Percentiles rank a stretch among this genome's conserved stretches.
phyloP scores from a whole-genome alignment of 1,284 basidiomycete genomes.

The Trametes polyzona region DNA sequence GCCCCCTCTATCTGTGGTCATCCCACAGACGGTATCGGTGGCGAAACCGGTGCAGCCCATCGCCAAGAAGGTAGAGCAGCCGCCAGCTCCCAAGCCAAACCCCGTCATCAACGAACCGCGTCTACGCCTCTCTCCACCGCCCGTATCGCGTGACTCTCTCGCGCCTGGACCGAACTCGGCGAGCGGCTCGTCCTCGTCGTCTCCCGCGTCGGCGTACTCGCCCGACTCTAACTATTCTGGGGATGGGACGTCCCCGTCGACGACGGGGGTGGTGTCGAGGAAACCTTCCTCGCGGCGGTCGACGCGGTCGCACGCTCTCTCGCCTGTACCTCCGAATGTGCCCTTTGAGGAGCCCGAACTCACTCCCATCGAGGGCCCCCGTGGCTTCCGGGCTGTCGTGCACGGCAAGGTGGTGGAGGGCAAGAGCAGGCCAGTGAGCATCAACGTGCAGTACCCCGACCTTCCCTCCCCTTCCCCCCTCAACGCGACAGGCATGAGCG shows the following conservation, averaged over 20 bases:
- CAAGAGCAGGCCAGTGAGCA: constrained; percentile 20
- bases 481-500: constrained; percentile 31
- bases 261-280: constrained; percentile 14
- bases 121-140: constrained; percentile 22
- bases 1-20: constrained; percentile 21
- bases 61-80: neutral
- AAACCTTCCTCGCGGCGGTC: constrained; percentile 11
- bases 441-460: constrained; percentile 17
- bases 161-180: constrained; percentile 19
- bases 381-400: constrained; percentile 37
- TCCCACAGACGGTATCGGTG: constrained; percentile 1
- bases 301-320: constrained; percentile 4
- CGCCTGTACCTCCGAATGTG: constrained; percentile 6
- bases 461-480: constrained; percentile 19
- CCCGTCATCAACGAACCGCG: constrained; percentile 29
- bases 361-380: constrained; percentile 25
- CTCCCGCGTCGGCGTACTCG: constrained; percentile 22
- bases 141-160: constrained; percentile 26
- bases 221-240: constrained; percentile 16
- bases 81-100: constrained; percentile 21
- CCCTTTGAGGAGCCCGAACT: constrained; percentile 27
- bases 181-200: constrained; percentile 14
- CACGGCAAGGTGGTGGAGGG: constrained; percentile 34
- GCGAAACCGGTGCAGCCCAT: constrained; percentile 5
- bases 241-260: constrained; percentile 16